phyloP scores from a whole-genome alignment of 2,329 filamentous ascomycete species.

The Zasmidium citrigriseum region DNA sequence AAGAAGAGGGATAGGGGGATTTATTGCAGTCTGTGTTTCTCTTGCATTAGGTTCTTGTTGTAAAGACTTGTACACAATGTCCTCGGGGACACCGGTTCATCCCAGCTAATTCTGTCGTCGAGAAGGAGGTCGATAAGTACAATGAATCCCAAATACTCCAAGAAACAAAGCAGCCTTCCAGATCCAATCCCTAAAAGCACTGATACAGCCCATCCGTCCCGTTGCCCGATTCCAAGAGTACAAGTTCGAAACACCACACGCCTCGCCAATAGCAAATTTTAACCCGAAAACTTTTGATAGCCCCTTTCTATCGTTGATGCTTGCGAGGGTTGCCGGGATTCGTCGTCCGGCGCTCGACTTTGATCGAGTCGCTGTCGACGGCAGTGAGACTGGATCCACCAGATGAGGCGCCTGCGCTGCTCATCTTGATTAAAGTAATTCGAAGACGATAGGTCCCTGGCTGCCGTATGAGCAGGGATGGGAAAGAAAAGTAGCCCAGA shows the following conservation, averaged over 20 bases:
- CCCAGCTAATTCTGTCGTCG: neutral
- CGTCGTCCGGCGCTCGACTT: slow-evolving; percentile 28
- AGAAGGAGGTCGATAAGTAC: neutral
- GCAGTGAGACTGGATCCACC: slow-evolving; percentile 24
- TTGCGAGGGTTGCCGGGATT: slow-evolving; percentile 14
- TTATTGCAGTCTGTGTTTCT: too few species aligned
- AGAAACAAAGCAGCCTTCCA: too few species aligned
- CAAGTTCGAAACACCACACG: slow-evolving; percentile 14
- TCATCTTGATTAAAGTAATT: slow-evolving; percentile 33
- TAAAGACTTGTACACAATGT: neutral
- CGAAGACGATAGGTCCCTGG: slow-evolving; percentile 33
- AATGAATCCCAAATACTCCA: too few species aligned
- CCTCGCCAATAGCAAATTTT: slow-evolving; percentile 11
- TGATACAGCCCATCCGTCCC: neutral
- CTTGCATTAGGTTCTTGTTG: neutral
- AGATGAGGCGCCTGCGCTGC: slow-evolving; percentile 19
- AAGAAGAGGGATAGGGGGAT: too few species aligned
- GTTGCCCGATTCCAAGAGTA: neutral
- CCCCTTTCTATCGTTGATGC: slow-evolving; percentile 12
- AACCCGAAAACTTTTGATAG: neutral
- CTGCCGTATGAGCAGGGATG: slow-evolving; percentile 33
- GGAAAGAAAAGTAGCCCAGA: slow-evolving; percentile 36
- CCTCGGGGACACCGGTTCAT: neutral
- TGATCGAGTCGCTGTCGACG: slow-evolving; percentile 34
- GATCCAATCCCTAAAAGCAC: neutral